Evolutionary conservation across 495 filamentous ascomycete genomes (phyloP), one percentile per base, ranked within the genome.

Genomic region (Aspergillus biplanus): DNA sequence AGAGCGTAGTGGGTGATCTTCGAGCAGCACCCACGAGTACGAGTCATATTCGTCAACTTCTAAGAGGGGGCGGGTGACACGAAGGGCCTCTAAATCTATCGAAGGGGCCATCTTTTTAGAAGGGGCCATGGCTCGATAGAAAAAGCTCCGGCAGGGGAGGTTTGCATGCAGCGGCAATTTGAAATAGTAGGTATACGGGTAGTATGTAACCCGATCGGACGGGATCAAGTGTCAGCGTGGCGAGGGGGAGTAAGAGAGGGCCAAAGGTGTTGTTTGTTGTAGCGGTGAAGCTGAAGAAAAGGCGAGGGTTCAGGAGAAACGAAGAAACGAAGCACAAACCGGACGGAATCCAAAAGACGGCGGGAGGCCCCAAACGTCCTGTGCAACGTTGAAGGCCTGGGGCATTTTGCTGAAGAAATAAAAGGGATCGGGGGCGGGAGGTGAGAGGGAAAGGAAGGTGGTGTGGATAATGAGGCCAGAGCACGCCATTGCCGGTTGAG

Each of bases 1-100:
- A 1, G 75, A 75, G 13, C 78, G 78, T 9, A 78, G 71, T 8
- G 76, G 78, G 58, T 80, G 78, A 35, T 78, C 78, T 11, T 78
- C 77, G 2, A 69, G 56, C 7, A 80, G 55, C 37, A 74, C 59
- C 70, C 71, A 76, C 27, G 70, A 68, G 31, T 72, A 67, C 52
- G 72, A 73, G 62, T 78, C 77, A 58, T 72, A 68, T 9, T 67
- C 62, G 2, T 62, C 44, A 12, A 33, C 35, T 32, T 69, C 58
- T 7, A 66, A 37, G 34, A 66, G 49, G 49, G 27, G 53, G 34
- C 58, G 52, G 42, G 47, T 60, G 57, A 15, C 44, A 53, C 47
- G 33, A 39, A 59, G 33, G 9, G 39, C 13, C 9, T 57, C 57
- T 9, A 33, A n/a, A 1, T 65, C 48, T 18, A 33, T 42, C 15